Percentiles rank a stretch among this genome's conserved stretches.
These are phyloP conservation scores for Hyaloscypha finlandica DNA, from an alignment of 495 filamentous ascomycete genomes.

Conservation along the genomic window DNA sequence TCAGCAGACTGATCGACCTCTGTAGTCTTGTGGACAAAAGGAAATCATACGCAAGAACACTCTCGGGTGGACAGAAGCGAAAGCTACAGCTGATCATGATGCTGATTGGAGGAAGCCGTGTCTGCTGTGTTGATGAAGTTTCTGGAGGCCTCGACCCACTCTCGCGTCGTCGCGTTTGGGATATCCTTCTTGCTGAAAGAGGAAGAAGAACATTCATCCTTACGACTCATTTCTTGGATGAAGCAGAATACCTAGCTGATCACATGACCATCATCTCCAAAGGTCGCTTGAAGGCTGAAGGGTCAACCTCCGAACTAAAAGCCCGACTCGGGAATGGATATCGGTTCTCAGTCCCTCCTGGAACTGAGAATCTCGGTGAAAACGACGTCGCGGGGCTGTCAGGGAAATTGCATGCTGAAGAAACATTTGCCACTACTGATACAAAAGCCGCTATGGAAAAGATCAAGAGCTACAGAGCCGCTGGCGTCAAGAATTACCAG, in stretches of 20 bases:
- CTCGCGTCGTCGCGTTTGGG: slow-evolving; percentile 79
- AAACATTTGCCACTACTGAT: slow-evolving; percentile 66
- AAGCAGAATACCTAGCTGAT: slow-evolving; percentile 73
- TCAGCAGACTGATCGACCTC: slow-evolving; percentile 57
- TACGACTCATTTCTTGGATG: slow-evolving; percentile 82
- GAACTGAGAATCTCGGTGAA: slow-evolving; percentile 41
- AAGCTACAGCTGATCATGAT: slow-evolving; percentile 89
- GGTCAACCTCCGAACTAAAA: slow-evolving; percentile 72
- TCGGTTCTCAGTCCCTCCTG: slow-evolving; percentile 65
- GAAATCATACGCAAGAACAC: slow-evolving; percentile 61
- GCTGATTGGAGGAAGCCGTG: slow-evolving; percentile 81
- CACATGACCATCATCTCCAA: slow-evolving; percentile 75
- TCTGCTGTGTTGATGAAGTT: slow-evolving; percentile 88
- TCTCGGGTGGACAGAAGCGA: slow-evolving; percentile 87
- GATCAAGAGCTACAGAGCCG: slow-evolving; percentile 61
- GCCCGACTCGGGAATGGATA: slow-evolving; percentile 70
- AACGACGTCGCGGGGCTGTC: slow-evolving; percentile 53
- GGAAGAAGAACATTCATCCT: slow-evolving; percentile 75
- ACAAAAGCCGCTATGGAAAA: slow-evolving; percentile 63
- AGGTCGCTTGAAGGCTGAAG: slow-evolving; percentile 65
- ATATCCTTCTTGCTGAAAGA: slow-evolving; percentile 77
- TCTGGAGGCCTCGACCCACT: slow-evolving; percentile 80
- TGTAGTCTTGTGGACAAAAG: slow-evolving; percentile 72
- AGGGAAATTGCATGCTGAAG: slow-evolving; percentile 62
- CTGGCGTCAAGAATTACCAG: slow-evolving; percentile 66